A percentile compares a stretch with the other conserved stretches of the same genome.
Conservation (phyloP, 2,329 filamentous ascomycete species). For the Ascochyta clinopodiicola region DNA sequence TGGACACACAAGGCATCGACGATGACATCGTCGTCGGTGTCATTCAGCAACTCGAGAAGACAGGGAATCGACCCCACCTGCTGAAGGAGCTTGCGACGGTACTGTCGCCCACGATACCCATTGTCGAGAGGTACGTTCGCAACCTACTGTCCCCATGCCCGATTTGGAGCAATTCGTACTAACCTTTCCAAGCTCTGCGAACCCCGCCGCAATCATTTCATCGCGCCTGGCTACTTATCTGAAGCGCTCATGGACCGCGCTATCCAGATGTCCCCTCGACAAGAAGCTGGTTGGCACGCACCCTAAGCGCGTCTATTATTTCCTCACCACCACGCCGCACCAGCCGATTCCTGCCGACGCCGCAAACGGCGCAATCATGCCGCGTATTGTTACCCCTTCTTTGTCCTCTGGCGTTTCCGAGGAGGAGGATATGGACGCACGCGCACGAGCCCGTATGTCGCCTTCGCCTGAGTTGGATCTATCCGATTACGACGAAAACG, state of each 20-base stretch:
- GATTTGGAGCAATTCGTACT: constrained; percentile 41
- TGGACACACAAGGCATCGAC: constrained; percentile 84
- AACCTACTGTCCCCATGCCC: constrained; percentile 22
- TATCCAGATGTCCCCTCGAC: constrained; percentile 82
- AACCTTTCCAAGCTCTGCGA: constrained; percentile 75
- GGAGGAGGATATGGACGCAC: constrained; percentile 65
- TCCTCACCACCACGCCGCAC: constrained; percentile 85
- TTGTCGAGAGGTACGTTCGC: constrained; percentile 84
- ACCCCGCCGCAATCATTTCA: constrained; percentile 93
- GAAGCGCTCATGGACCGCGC: constrained; percentile 80
- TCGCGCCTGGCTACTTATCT: constrained; percentile 89
- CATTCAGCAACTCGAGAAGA: constrained; percentile 85
- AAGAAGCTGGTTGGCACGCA: constrained; percentile 94
- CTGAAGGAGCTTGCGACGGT: constrained; percentile 91
- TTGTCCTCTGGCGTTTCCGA: constrained; percentile 82
- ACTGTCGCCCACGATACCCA: constrained; percentile 75
- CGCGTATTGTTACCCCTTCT: constrained; percentile 80
- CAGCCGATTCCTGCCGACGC: constrained; percentile 77
- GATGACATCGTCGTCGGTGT: constrained; percentile 95
- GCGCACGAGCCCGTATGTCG: constrained; percentile 72
- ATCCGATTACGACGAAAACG: constrained; percentile 80
- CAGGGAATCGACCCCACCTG: constrained; percentile 88
- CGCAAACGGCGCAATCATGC: constrained; percentile 56
- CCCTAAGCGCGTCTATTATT: constrained; percentile 95
- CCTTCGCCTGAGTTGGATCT: constrained; percentile 94